Base-by-base conservation (phyloP, 148 eudicot genomes). In the Mesembryanthemum crystallinum region DNA sequence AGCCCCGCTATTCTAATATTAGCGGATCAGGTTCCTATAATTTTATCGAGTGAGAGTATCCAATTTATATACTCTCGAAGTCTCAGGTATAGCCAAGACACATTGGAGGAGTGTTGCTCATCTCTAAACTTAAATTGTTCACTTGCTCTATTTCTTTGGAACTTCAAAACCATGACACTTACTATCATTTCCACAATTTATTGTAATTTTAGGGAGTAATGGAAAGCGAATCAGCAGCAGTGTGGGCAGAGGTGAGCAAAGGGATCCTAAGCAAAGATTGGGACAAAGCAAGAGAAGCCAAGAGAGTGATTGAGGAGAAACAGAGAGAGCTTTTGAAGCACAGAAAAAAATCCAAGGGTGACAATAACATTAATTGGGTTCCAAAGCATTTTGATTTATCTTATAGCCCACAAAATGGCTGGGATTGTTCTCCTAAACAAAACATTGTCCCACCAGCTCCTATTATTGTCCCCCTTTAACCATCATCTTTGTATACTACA, bases 241-340 rank as follows among this genome's bases (percentile, higher is more conserved):
- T 91, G 28, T 93, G 98, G 98, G 87, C 76, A 3, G 84, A 93
- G 69, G 97, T 93, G 63, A 91, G 85, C 73, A 79, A 78, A 78
- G 82, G 84, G 25, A 88, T 93, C 14, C n/a, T 93, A 73, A 79
- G 69, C 54, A 89, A 78, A 76, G 66, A 72, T 9, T 93, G 98
- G 98, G 96, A 88, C 2, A 87, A 82, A 80, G 98, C 98, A 73
- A 84, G 78, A 76, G 92, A 91, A 67, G 92, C 90, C 54, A 93
- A 93, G 79, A 57, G 69, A 51, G 49, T 11, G 0, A 27, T 93
- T 3, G 94, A 93, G 77, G 94, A 89, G 10, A 85, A 64, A 23
- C 84, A 91, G 63, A 87, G 98, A 63, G 89, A 88, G 67, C 72
- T 89, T 23, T 70, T 32, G 14, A 89, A 65, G 76, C 79, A 70